A percentile compares a stretch with the other conserved stretches of the same genome.
Conservation (phyloP, 1,139 yeast species). For the Taiozyma sp. region DNA sequence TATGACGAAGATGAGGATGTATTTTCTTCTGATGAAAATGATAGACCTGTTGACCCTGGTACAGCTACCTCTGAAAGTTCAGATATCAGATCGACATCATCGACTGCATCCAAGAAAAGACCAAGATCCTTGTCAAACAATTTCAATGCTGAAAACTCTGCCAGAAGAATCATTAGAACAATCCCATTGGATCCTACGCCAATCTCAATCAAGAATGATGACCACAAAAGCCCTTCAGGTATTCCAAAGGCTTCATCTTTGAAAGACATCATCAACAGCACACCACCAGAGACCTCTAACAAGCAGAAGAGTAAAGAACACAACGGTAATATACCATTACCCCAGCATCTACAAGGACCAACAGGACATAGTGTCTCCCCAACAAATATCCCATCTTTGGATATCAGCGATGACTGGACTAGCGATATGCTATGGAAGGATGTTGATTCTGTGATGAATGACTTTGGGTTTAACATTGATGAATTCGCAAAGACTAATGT, state of each 20-base stretch:
- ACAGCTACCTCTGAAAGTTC: conserved; percentile 21
- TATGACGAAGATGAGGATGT: conserved; percentile 24
- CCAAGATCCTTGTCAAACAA: conserved; percentile 44
- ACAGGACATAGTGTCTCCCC: conserved; percentile 15
- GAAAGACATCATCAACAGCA: conserved; percentile 20
- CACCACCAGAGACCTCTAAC: conserved; percentile 17
- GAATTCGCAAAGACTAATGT: conserved; percentile 22
- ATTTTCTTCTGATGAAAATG: conserved; percentile 22
- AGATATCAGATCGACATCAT: conserved; percentile 11
- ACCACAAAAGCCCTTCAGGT: conserved; percentile 4
- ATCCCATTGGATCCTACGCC: conserved; percentile 84
- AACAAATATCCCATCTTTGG: conserved; percentile 22
- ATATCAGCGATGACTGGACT: conserved; percentile 43
- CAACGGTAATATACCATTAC: background rate
- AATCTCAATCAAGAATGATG: conserved; percentile 32
- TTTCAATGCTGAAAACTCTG: conserved; percentile 62
- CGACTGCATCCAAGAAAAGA: conserved; percentile 28
- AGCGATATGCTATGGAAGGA: conserved; percentile 84
- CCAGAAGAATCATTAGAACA: conserved; percentile 68
- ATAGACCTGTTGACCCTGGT: conserved; percentile 14
- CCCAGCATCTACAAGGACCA: background rate
- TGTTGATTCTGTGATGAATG: conserved; percentile 89
- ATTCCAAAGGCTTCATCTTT: conserved; percentile 15
- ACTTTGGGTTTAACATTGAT: conserved; percentile 78
- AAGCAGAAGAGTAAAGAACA: background rate